These are phyloP conservation scores for Talaromyces sp. DNA, from an alignment of 2,329 filamentous ascomycete species.

Conservation along the genomic window DNA sequence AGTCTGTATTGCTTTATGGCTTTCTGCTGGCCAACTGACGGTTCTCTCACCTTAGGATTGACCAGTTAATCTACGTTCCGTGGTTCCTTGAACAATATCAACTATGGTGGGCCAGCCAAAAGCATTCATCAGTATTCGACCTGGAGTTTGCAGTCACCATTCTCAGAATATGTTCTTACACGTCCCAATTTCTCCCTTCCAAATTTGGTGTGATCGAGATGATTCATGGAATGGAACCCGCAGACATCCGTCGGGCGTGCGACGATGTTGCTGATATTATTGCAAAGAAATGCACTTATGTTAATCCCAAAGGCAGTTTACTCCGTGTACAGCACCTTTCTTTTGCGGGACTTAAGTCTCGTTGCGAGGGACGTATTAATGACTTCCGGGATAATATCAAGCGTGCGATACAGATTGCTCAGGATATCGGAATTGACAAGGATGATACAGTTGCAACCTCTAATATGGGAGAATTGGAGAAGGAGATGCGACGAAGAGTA, in stretches of 20 bases:
- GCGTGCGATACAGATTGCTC: neutral
- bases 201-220: neutral
- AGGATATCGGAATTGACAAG: neutral
- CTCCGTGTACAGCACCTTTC: neutral
- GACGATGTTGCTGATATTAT: neutral
- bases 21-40: neutral
- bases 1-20: neutral
- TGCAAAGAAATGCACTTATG: neutral
- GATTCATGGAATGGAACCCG: neutral
- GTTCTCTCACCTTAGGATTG: neutral
- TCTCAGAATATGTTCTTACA: neutral
- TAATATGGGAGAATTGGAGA: neutral
- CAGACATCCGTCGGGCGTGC: neutral
- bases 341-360: neutral
- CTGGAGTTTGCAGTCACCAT: neutral
- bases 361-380: neutral
- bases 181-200: neutral
- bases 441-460: neutral
- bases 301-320: neutral
- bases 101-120: neutral
- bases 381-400: neutral
- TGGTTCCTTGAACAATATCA: constrained; percentile 3
- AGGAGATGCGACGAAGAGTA: neutral
- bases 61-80: neutral
- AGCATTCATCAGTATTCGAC: neutral